Base-by-base conservation (phyloP, 164 flowering plant genomes). In the Platanus orientalis region DNA sequence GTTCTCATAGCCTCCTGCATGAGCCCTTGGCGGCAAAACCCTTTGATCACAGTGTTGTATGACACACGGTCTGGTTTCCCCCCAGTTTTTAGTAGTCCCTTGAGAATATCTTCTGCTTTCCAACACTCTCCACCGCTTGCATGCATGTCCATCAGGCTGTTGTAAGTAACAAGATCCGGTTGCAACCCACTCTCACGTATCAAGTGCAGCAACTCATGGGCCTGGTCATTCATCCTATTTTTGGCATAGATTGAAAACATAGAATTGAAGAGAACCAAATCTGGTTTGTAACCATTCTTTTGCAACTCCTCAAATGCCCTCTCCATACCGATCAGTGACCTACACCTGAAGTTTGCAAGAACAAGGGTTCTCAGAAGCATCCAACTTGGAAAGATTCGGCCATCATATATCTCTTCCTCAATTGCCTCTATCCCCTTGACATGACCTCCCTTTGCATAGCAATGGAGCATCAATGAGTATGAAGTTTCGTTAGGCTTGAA, bases 71-170 rank as follows among this genome's bases (percentile, higher is more conserved):
- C 96, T 0, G 98, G 88, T 57, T 78, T 80, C 25, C 69, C 73
- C 49, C 84, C 87, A 26, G 82, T 62, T 52, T 69, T 69, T 40
- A 75, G 66, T n/a, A 92, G 69, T 40, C 79, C 78, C 40, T 71
- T 75, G 20, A 92, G 85, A n/a, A 88, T 77, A 58, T 90, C 88
- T n/a, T n/a, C n/a, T n/a, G n/a, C n/a, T n/a, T n/a, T n/a, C n/a
- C n/a, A n/a, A n/a, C n/a, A n/a, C n/a, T n/a, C n/a, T n/a, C n/a
- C n/a, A n/a, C n/a, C n/a, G n/a, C n/a, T n/a, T n/a, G n/a, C n/a
- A n/a, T n/a, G 77, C 98, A 92, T 81, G 77, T 92, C 96, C 89
- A 92, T 90, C 81, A 92, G 73, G 76, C 84, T 84, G 60, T 92
- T 92, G 76, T 84, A 86, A 19, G 96, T 88, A 39, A 90, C 78